Evolutionary conservation across 2,329 filamentous ascomycete genomes (phyloP), one percentile per base, ranked within the genome.

Genomic region (Drechslerella coelobrocha): DNA sequence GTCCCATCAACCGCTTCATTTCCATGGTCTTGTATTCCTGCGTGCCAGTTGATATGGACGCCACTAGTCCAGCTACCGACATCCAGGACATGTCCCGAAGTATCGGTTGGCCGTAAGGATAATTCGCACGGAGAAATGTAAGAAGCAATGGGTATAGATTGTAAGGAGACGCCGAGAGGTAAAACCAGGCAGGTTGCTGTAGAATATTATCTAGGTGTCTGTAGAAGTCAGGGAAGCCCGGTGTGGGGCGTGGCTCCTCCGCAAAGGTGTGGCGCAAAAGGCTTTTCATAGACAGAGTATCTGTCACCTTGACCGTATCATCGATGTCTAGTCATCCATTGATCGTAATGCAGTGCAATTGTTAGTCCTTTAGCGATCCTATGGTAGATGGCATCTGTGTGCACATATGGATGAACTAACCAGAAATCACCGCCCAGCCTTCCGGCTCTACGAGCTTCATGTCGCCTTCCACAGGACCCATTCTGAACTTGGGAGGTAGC

Each of bases 291-390:
- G 90, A 88, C 45, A 88, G 86, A 0, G 93, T 96, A 78, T 89
- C 83, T 0, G 93, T 97, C 74, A 92, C 82, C 79, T 97, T 97
- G 82, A 97, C 96, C 0, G 92, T 96, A 79, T 97, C 93, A 77
- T 97, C 94, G 74, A 97, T 86, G 76, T 97, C 93, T 87, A 52
- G 6, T 14, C 19, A 6, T 24, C n/a, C n/a, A n/a, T n/a, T n/a
- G n/a, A n/a, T n/a, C n/a, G n/a, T 19, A 10, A n/a, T 10, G 24
- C 6, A 24, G 37, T 6, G 14, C 23, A 3, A 41, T 23, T 23
- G 14, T 19, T 5, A 43, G 5, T 26, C 48, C 21, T n/a, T 2
- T 6, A 24, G 3, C 7, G 21, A 43, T 21, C 19, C 21, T 17
- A 2, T 12, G 26, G 17, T 19, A 39, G 14, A 26, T 21, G 27